Conservation (phyloP, 1,139 yeast genomes). For the Hyphopichia pseudoburtonii region DNA sequence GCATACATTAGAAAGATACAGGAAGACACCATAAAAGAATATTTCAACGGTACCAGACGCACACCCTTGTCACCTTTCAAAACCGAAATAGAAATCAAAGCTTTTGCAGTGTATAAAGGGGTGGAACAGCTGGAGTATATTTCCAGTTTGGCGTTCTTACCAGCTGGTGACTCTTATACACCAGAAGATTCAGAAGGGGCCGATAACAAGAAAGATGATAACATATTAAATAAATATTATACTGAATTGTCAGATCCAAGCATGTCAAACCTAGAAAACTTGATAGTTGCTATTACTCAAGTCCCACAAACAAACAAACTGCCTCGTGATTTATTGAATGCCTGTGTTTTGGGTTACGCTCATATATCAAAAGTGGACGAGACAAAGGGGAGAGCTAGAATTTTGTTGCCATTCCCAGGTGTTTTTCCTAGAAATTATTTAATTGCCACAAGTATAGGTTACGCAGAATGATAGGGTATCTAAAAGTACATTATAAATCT, state of each 20-base stretch:
- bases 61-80: constrained; percentile 73
- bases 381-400: constrained; percentile 63
- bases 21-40: constrained; percentile 76
- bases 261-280: constrained; percentile 62
- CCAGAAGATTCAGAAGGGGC: constrained; percentile 20
- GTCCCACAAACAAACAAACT: constrained; percentile 52
- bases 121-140: constrained; percentile 38
- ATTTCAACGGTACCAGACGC: constrained; percentile 77
- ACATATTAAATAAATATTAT: constrained; percentile 34
- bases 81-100: constrained; percentile 41
- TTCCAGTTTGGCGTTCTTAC: constrained; percentile 41
- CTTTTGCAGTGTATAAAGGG: constrained; percentile 38
- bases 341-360: constrained; percentile 67
- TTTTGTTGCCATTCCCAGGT: constrained; percentile 87
- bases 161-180: constrained; percentile 47
- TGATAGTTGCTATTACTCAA: constrained; percentile 72
- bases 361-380: constrained; percentile 60
- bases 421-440: constrained; percentile 58
- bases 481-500: not conserved
- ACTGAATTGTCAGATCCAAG: constrained; percentile 44
- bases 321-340: constrained; percentile 49
- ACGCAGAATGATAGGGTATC: constrained; percentile 22
- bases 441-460: constrained; percentile 31
- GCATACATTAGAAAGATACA: constrained; percentile 67
- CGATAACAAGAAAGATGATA: constrained; percentile 23